Evolutionary conservation across 768 basidiomycete species (phyloP), one percentile per base, ranked within the genome.

Genomic region (Russula emetica): DNA sequence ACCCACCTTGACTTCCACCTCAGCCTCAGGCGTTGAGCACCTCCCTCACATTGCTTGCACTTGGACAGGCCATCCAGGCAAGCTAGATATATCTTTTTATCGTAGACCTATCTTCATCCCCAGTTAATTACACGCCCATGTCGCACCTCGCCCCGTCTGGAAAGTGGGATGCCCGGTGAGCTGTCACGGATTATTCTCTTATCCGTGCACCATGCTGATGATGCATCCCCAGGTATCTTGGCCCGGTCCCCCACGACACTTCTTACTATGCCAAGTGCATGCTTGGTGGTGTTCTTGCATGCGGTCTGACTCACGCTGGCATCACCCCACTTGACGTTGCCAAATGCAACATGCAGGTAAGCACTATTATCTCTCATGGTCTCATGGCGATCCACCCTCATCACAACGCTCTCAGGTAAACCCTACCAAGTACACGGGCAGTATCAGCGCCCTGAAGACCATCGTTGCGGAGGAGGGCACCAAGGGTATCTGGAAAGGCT

Each of bases 271-370:
- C 85, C 73, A 92, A 93, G 77, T 90, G 87, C 75, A 86, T 92
- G 85, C 83, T 94, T 70, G 92, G 91, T 72, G 92, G 92, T 83
- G 80, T 80, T 58, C 81, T 94, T 68, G 92, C 92, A 22, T 94
- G 92, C 70, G 92, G 92, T 77, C 26, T 90, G 73, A 94, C 92
- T 67, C 92, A 94, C 73, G 91, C 90, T 16, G 90, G 86, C 70
- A 86, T 92, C 75, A 92, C 90, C 14, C 90, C 90, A 40, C 83
- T 92, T 64, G 90, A 92, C 78, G 90, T 92, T 62, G 88, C 88
- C 69, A 92, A 92, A 78, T 92, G 90, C 76, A 92, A 92, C 81
- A 92, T 92, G 88, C 90, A 92, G 87, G 90, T 85, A 45, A 42
- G 81, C 73, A 2, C 30, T 5, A 11, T 30, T 40, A 9, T 28